Evolutionary conservation across 2,329 filamentous ascomycete genomes (phyloP), one percentile per base, ranked within the genome.

Genomic region (Didymella arachidicola): DNA sequence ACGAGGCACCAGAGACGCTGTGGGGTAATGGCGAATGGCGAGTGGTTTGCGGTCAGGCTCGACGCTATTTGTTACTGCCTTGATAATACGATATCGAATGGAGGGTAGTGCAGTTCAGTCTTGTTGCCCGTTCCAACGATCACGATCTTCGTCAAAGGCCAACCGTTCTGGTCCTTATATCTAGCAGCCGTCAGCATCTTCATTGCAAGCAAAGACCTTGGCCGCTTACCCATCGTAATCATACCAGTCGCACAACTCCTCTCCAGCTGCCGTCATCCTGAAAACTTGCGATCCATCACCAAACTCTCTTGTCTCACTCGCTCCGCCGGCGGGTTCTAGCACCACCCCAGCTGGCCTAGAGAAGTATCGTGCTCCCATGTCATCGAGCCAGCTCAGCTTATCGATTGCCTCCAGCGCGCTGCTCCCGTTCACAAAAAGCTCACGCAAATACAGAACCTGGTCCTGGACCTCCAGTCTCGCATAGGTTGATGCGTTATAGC

Each of bases 121-220:
- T 56, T 56, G 7, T 39, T 44, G 0, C 60, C 56, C 1, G 30
- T 60, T 32, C 72, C 65, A 3, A 74, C 62, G 0, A 72, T 42
- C 30, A 73, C 70, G 12, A 74, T 12, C 44, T 74, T 75, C 16
- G 63, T 68, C 50, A 74, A 53, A 10, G 70, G 66, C 72, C 72
- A 75, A 2, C 69, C 72, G 29, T 67, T 71, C 16, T 61, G 63
- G 46, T 74, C 71, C n/a, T 70, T 68, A 47, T 72, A 73, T 8
- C 68, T 69, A 22, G 7, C 10, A 25, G 2, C 12, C n/a, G 18
- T 59, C 14, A 59, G 50, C 34, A 16, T 43, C 7, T n/a, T 36
- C 30, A 47, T 16, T 16, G 18, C 0, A 27, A 7, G n/a, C 39
- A 22, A 11, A 38, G 11, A 3, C 2, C 7, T 0, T 7, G 7